These are phyloP conservation scores for Auricularia sp. DNA, from an alignment of 768 basidiomycete species.

Conservation along the genomic window DNA sequence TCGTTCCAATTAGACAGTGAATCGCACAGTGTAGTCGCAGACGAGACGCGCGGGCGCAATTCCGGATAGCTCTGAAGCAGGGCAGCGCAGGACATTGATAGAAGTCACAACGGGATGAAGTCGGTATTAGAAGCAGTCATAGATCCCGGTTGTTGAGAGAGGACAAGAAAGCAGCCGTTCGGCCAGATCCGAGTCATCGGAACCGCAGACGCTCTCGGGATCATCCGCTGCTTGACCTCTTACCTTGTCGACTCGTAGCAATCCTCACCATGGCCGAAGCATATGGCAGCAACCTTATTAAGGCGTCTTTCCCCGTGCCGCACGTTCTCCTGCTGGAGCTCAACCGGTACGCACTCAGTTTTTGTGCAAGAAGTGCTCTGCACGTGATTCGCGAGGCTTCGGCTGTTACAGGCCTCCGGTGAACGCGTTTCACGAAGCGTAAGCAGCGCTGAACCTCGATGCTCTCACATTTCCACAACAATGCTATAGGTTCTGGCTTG, in stretches of 20 bases:
- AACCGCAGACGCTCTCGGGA: neutral
- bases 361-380: neutral
- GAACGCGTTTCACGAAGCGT: constrained; percentile 55
- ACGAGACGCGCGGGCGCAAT: too few species aligned
- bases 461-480: neutral
- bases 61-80: too few species aligned
- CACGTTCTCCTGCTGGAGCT: neutral
- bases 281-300: neutral
- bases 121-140: too few species aligned
- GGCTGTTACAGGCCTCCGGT: constrained; percentile 40
- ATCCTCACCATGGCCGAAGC: neutral
- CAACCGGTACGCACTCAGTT: neutral
- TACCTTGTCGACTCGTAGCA: neutral
- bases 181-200: too few species aligned
- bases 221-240: neutral
- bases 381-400: neutral
- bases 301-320: neutral
- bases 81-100: too few species aligned
- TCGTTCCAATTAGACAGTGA: too few species aligned
- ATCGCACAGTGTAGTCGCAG: too few species aligned
- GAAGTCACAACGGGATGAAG: too few species aligned
- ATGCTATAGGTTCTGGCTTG: constrained; percentile 54
- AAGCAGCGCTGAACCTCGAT: constrained; percentile 3
- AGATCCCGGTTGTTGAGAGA: too few species aligned
- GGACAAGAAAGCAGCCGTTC: too few species aligned